Conservation (phyloP, 129 eudicot genomes). For the Solidago caesia region DNA sequence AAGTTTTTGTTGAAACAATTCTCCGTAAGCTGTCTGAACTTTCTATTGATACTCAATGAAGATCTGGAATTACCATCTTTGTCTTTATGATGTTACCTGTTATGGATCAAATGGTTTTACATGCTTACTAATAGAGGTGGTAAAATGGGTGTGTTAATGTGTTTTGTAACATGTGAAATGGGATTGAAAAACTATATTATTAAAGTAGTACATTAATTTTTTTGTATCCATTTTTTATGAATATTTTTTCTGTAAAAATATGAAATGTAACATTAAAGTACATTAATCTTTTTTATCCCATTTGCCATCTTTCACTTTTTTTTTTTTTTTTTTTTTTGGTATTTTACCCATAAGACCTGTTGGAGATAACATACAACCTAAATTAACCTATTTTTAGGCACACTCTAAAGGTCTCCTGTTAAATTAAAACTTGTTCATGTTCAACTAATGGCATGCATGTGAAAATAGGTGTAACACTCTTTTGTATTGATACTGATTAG, state of each 20-base stretch:
- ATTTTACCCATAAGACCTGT: background rate
- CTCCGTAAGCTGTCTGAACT: background rate
- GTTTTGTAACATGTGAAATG: background rate
- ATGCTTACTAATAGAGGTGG: background rate
- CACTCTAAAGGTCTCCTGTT: background rate
- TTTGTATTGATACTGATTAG: too few species aligned
- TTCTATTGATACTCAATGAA: background rate
- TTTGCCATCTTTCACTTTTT: background rate
- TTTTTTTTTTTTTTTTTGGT: background rate
- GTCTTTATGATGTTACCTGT: background rate
- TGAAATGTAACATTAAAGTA: background rate
- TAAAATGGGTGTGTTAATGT: background rate
- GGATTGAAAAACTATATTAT: background rate
- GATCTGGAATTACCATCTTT: background rate
- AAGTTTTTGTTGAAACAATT: background rate
- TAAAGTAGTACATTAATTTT: too few species aligned
- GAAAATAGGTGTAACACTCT: too few species aligned
- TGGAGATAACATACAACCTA: background rate
- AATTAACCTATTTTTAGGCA: background rate
- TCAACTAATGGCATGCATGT: background rate
- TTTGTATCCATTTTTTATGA: background rate
- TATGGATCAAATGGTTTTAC: background rate
- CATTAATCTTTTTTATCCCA: background rate
- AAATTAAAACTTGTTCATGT: too few species aligned
- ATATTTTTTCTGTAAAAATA: too few species aligned